Base-by-base conservation (phyloP, 257 asterid species). In the Gynochthodes officinalis region DNA sequence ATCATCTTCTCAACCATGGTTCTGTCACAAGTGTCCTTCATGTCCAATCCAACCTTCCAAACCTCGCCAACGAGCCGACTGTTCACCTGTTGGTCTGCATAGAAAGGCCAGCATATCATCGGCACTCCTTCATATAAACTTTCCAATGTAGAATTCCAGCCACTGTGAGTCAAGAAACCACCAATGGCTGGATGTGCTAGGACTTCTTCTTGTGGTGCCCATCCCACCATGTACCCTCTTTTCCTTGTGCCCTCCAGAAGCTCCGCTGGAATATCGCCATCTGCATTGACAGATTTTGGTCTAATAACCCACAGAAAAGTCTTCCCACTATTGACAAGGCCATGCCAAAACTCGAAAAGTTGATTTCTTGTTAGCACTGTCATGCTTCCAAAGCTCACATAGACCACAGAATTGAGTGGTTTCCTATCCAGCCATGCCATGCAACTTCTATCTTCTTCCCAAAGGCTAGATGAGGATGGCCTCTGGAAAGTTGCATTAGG, bases 201-300 rank as follows among this genome's bases (percentile, higher is more conserved):
- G 60, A 76, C 80, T 53, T 79, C 72, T 52, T 79, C 75, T n/a
- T 71, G 83, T 48, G 83, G 83, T 2, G 83, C 80, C 83, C 83
- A 75, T 59, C 71, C 71, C 72, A 79, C 80, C 52, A 75, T 72
- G 54, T 60, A 71, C 11, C 83, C 83, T 43, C 72, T 72, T 66
- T 71, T 30, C 66, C 58, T 71, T 7, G 74, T 74, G 4, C 75
- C 82, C 53, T 77, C 76, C 27, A 35, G 40, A 5, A 74, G 55
- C 52, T 69, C 79, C 4, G 40, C 59, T 5, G 72, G 70, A 71
- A 77, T 37, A 49, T 71, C 23, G 2, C 55, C 73, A 30, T 74
- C 57, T 21, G 35, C 52, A 4, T 52, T 39, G 21, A 74, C 48
- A 25, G 76, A 70, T 11, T 49, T 55, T 0, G 77, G 80, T 15